Base-by-base conservation (phyloP, 129 eudicot species). In the Deinandra increscens region DNA sequence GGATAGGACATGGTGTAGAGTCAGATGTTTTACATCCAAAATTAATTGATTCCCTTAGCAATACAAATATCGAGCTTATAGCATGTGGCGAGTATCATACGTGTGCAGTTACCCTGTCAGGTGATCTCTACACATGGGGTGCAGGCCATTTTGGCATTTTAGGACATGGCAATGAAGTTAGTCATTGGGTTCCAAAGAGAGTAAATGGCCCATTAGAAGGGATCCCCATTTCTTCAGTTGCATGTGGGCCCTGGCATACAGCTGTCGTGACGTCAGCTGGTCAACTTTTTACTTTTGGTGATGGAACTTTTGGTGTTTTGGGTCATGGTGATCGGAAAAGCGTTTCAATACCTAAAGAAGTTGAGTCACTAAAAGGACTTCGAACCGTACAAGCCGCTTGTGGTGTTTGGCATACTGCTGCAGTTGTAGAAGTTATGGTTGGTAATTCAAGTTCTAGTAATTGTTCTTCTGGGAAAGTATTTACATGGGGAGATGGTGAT, bases 181-280 rank as follows among this genome's bases (percentile, higher is more conserved):
- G 90, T 29, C 95, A 89, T 64, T 93, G 97, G 91, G 79, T 93
- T 20, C 98, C 98, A 2, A 93, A 87, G 71, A 73, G 79, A 73
- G 85, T 93, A n/a, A 73, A 82, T 45, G 95, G 97, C 4, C 81
- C 80, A 14, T 61, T 89, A 46, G 98, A 93, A 39, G 91, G 95
- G 41, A 68, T 89, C 67, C 88, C 69, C 3, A 87, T 93, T 31
- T 65, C 87, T 3, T 82, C 75, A 19, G 84, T 93, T 22, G 82
- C 98, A 43, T 93, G 98, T 81, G 98, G 98, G 78, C 95, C 95
- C 38, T 93, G 95, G 95, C 98, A 93, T 75, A 93, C 98, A 20
- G 96, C 97, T 49, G 64, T 87, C 6, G 71, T 93, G 68, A 79
- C 96, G 9, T 89, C 95, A 36, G 70, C 84, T 17, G 95, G 97